Evolutionary conservation across 2,329 filamentous ascomycete species (phyloP).

Genomic region (Exophiala phaeomuriformis): DNA sequence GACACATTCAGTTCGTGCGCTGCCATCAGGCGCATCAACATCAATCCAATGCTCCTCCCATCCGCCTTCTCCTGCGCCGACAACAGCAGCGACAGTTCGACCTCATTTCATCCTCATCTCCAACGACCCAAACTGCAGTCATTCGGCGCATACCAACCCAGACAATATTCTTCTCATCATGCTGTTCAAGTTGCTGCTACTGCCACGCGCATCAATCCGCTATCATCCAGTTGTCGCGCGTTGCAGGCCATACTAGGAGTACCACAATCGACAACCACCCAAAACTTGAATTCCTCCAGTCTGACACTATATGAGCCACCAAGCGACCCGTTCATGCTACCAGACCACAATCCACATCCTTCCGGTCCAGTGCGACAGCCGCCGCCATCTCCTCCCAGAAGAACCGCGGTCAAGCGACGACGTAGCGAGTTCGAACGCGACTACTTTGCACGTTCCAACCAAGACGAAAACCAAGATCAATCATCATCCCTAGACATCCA

Average conservation of each 20-base stretch:
- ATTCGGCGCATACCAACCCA: slow-evolving; percentile 35
- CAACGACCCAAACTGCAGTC: slow-evolving; percentile 25
- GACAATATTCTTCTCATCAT: slow-evolving; percentile 28
- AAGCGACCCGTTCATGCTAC: slow-evolving; percentile 25
- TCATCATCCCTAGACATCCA: slow-evolving; percentile 21
- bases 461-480: neutral
- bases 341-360: neutral
- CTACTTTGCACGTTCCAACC: neutral
- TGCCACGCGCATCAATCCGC: slow-evolving; percentile 36
- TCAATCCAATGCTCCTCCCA: slow-evolving; percentile 36
- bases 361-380: slow-evolving; percentile 20
- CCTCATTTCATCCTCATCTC: neutral
- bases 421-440: slow-evolving; percentile 31
- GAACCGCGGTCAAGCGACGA: slow-evolving; percentile 37
- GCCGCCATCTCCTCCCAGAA: slow-evolving; percentile 27
- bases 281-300: slow-evolving; percentile 14
- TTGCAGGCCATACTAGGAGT: slow-evolving; percentile 26
- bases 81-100: slow-evolving; percentile 29
- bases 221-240: slow-evolving; percentile 26
- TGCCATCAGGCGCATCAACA: neutral
- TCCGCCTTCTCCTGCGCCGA: slow-evolving; percentile 41
- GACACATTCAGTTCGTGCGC: slow-evolving; percentile 7
- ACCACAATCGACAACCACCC: slow-evolving; percentile 25
- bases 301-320: slow-evolving; percentile 30
- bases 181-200: slow-evolving; percentile 25